Evolutionary conservation across 2,329 filamentous ascomycete species (phyloP), one percentile per base, ranked within the genome.

Genomic region (Ophiostoma sp.): DNA sequence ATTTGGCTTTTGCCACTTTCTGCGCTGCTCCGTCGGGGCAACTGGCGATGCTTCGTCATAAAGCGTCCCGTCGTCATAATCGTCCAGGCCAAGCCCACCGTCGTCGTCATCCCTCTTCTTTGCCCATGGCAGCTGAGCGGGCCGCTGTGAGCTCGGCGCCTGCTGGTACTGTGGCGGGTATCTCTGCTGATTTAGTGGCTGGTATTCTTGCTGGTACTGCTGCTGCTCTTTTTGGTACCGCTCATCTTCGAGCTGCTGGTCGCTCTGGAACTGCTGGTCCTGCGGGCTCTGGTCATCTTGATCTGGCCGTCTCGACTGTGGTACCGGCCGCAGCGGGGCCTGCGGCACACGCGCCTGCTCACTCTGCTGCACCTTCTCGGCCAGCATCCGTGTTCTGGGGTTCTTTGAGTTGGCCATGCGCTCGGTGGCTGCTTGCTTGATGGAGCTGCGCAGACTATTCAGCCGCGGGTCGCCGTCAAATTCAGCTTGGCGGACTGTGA

Each of bases 21-120:
- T 66, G 62, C 67, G 64, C 14, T 67, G 70, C 42, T 68, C 47
- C 1, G 68, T 14, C 2, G 70, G 66, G 3, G 73, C 55, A 2
- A 72, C 65, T 11, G 73, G 73, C 27, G 73, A 74, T 5, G 67
- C 69, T 9, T 74, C 72, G 69, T 73, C 72, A 38, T 7, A 5
- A n/a, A 3, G 5, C 12, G 40, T 47, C 5, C 14, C 11, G 44
- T n/a, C 7, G 66, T 36, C 38, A n/a, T 42, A 41, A 40, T 63
- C 60, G 8, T 42, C 60, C 16, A 18, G 16, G 40, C 40, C 60
- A 14, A 42, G 16, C 11, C 40, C 55, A 3, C 38, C 18, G 3
- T 67, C 38, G 12, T 40, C 18, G n/a, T 63, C 41, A n/a, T 62
- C 63, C 9, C 44, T 44, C 38, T 40, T 41, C 18, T 38, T 42